Percentiles rank a stretch among this genome's conserved stretches.
phyloP scores from a whole-genome alignment of 495 filamentous ascomycete species.

The Penicillium goetzii region DNA sequence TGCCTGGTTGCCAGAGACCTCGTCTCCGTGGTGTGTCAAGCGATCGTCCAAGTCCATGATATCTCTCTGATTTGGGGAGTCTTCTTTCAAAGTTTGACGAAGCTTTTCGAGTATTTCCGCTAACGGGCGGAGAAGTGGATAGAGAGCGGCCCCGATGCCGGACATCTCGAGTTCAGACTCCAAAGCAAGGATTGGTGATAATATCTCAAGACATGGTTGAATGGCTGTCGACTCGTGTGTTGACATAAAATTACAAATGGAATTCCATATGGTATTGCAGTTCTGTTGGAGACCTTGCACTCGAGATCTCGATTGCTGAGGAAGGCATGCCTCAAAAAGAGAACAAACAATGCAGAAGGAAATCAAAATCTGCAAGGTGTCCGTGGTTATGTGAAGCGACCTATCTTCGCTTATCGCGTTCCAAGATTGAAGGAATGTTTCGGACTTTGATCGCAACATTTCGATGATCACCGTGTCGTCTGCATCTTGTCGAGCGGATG shows the following conservation, averaged over 20 bases:
- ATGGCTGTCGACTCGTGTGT: conserved; percentile 33
- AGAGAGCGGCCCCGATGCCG: conserved; percentile 28
- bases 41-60: conserved; percentile 80
- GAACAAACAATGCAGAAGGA: conserved; percentile 47
- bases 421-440: conserved; percentile 51
- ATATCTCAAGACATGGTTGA: conserved; percentile 40
- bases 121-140: conserved; percentile 35
- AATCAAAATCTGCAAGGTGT: conserved; percentile 50
- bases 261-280: conserved; percentile 38
- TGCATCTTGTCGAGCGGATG: conserved; percentile 35
- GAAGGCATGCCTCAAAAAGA: conserved; percentile 41
- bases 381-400: conserved; percentile 49
- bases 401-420: conserved; percentile 42
- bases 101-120: conserved; percentile 48
- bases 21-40: conserved; percentile 60
- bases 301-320: conserved; percentile 32
- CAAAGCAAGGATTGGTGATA: conserved; percentile 39
- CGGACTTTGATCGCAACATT: conserved; percentile 48
- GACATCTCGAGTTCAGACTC: conserved; percentile 20
- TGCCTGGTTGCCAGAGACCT: conserved; percentile 23
- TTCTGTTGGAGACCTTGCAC: conserved; percentile 38
- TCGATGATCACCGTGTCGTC: conserved; percentile 51
- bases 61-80: conserved; percentile 43
- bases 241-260: conserved; percentile 40
- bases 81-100: conserved; percentile 34